These are phyloP conservation scores for Carpinus fangiana DNA, from an alignment of 306 rosid species.

Conservation along the genomic window DNA sequence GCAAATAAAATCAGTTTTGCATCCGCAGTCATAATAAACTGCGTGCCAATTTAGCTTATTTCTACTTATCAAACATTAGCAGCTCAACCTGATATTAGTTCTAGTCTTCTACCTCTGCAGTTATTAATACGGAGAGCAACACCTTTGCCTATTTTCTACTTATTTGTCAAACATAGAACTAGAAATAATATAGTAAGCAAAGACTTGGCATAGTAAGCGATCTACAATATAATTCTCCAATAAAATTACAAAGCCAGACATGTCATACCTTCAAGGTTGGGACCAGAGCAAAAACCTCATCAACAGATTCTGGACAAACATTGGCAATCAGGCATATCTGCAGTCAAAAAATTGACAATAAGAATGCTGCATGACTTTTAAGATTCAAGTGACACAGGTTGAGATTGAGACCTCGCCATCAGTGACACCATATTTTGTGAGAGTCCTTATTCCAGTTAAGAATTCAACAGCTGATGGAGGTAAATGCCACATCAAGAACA, in stretches of 20 bases:
- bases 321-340: conserved; percentile 87
- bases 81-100: background rate
- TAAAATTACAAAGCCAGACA: background rate
- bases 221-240: background rate
- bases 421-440: conserved; percentile 50
- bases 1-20: conserved; percentile 6
- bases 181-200: conserved; percentile 4
- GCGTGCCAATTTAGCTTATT: background rate
- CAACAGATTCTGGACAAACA: conserved; percentile 67
- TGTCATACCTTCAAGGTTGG: conserved; percentile 76
- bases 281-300: conserved; percentile 81
- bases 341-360: conserved; percentile 32
- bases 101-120: background rate
- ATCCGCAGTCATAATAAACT: conserved; percentile 9
- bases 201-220: background rate
- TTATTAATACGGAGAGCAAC: background rate
- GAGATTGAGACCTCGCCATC: conserved; percentile 69
- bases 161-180: background rate
- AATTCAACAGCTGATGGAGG: conserved; percentile 28
- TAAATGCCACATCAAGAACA: conserved; percentile 6
- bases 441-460: conserved; percentile 74
- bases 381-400: conserved; percentile 29
- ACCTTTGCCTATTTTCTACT: background rate
- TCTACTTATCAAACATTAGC: conserved; percentile 2
- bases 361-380: conserved; percentile 13